Base-by-base conservation (phyloP, 352 stramenopile species). In the Globisporangium uncinulatum region DNA sequence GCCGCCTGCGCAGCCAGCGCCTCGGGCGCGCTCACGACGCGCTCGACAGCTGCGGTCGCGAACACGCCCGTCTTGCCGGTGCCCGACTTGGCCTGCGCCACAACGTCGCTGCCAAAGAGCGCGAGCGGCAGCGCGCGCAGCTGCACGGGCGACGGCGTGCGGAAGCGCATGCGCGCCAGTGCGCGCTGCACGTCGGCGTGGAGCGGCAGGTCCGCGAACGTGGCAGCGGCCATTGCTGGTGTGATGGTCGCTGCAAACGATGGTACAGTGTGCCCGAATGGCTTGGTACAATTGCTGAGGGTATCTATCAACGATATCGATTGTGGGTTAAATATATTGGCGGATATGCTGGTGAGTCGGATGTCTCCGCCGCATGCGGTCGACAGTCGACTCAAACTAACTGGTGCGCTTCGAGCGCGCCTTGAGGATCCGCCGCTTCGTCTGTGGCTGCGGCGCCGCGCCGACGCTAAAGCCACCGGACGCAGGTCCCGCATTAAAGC, bases 61-160 rank as follows among this genome's bases (percentile, higher is more conserved):
- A 92, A 93, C 32, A 92, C 79, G 8, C 81, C 79, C 42, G 83
- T 93, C 65, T 93, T 93, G 62, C 83, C 83, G 24, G 79, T 93
- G 55, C 81, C 83, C 4, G 81, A 91, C 73, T 93, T 91, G 67
- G 83, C 81, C 61, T 93, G 83, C 2, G 73, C 83, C 51, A 92
- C 78, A 32, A 92, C 72, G 58, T 93, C 82, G 65, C 79, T 92
- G 49, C 83, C 83, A 46, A 89, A 92, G 36, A 92, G 71, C 70
- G 83, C 73, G 32, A 87, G 63, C 32, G 83, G 83, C 59, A 92
- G 57, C 41, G 83, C 78, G 17, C 70, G 69, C 50, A 86, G 57
- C 63, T 92, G 83, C 31, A 93, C 89, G 15, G 79, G 78, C 56
- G 80, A 93, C 24, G 83, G 78, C 0, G 54, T 42, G 34, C 67